Base-by-base conservation (phyloP, 805 yeast genomes). In the Saturnispora serradocipensis region DNA sequence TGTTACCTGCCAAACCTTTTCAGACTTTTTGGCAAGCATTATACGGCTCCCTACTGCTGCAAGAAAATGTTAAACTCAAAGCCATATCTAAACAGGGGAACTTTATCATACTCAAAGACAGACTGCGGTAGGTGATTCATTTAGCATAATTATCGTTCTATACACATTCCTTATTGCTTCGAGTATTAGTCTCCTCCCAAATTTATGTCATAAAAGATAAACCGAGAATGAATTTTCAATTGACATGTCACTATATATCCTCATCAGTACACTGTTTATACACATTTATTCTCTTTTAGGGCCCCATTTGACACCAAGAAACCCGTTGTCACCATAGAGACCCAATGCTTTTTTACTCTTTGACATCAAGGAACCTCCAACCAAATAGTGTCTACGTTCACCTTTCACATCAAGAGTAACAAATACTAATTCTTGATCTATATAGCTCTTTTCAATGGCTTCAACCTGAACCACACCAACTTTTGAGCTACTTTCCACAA, bases 291-390 rank as follows among this genome's bases (percentile, higher is more conserved):
- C 80, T 56, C 78, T 79, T 64, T 77, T 82, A 13, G 58, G 86
- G 1, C 96, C 96, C 96, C 96, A 88, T 60, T 79, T 82, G 48
- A 88, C 81, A 30, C 96, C 95, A 54, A 88, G 71, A 61, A 87
- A 84, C 1, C 91, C 90, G 4, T 70, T 61, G 18, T 70, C 71
- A 22, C 48, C 49, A 20, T 53, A 56, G 6, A 54, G 42, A 5
- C 54, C 54, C n/a, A 56, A 45, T 24, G 54, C 50, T 35, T 43
- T 56, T 38, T 56, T 54, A 16, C 59, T 67, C 25, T 53, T 48
- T 59, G 66, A 59, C 50, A 67, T 66, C 58, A 72, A 73, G 15
- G 93, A 90, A 53, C 78, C 80, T 6, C 70, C 70, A 50, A 88
- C 76, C 25, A 89, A 63, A 64, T 83, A 88, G 56, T 81, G 77